These are phyloP conservation scores for Fagopyrum esculentum DNA, from an alignment of 148 eudicot species.

Conservation along the genomic window DNA sequence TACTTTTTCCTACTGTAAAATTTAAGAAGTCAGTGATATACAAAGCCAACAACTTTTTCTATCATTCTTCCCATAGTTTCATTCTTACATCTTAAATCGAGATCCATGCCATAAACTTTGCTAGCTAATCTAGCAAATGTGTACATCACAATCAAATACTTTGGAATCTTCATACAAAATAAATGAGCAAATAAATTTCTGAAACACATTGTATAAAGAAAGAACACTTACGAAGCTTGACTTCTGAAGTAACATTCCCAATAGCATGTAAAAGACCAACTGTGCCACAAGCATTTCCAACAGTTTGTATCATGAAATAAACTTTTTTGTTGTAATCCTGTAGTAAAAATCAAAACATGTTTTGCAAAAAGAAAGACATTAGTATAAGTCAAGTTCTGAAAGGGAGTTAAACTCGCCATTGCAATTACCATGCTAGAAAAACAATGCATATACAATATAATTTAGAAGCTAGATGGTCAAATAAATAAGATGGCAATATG, in stretches of 20 bases:
- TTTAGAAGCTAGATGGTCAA: not conserved
- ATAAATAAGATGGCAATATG: not conserved
- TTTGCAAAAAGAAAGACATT: not conserved
- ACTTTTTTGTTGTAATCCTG: constrained; percentile 56
- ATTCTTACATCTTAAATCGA: not conserved
- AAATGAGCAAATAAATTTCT: not conserved
- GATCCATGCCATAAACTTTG: too few species aligned
- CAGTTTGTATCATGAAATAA: constrained; percentile 94
- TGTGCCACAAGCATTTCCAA: constrained; percentile 98
- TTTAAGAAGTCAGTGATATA: not conserved
- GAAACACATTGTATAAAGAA: not conserved
- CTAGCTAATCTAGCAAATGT: not conserved
- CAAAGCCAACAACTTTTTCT: not conserved
- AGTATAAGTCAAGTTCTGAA: not conserved
- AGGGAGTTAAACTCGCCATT: not conserved
- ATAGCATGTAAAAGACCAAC: constrained; percentile 93
- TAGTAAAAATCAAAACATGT: constrained; percentile 5
- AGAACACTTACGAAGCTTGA: constrained; percentile 62
- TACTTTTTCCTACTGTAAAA: not conserved
- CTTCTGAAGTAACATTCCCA: constrained; percentile 79
- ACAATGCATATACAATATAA: not conserved
- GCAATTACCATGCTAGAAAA: constrained; percentile 1
- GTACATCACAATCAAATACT: not conserved
- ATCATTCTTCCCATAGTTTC: not conserved
- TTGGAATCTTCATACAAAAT: not conserved